Evolutionary conservation across 148 eudicot species (phyloP).

Genomic region (Heliosperma pusillum): DNA sequence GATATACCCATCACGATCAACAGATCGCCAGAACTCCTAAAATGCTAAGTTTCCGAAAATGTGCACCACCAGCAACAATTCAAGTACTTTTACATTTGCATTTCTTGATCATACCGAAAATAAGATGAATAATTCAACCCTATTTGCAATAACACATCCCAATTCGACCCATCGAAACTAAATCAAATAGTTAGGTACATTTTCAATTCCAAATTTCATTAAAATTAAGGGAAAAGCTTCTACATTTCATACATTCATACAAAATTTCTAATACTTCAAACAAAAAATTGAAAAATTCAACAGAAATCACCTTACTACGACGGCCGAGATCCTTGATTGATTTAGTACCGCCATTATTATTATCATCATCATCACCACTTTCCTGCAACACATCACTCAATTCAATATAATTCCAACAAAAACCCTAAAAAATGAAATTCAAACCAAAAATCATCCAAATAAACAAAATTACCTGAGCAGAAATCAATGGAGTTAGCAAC

Average conservation of each 20-base stretch:
- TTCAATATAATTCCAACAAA: neutral
- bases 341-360: slow-evolving; percentile 27
- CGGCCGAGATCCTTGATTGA: slow-evolving; percentile 62
- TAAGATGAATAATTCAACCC: neutral
- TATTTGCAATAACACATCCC: neutral
- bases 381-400: slow-evolving; percentile 31
- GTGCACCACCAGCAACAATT: neutral
- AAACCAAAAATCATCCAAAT: neutral
- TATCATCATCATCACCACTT: slow-evolving; percentile 29
- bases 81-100: neutral
- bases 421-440: neutral
- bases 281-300: neutral
- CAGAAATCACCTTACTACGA: slow-evolving; percentile 54
- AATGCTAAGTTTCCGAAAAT: neutral
- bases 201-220: neutral
- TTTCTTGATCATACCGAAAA: neutral
- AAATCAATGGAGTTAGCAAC: slow-evolving; percentile 24
- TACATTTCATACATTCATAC: neutral
- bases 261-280: neutral
- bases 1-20: neutral
- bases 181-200: neutral
- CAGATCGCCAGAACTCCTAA: neutral
- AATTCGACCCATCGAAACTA: neutral
- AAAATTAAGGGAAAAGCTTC: neutral
- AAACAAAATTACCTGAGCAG: slow-evolving; percentile 34